phyloP scores from a whole-genome alignment of 2,329 filamentous ascomycete species.

The Mycosphaerella sp. region DNA sequence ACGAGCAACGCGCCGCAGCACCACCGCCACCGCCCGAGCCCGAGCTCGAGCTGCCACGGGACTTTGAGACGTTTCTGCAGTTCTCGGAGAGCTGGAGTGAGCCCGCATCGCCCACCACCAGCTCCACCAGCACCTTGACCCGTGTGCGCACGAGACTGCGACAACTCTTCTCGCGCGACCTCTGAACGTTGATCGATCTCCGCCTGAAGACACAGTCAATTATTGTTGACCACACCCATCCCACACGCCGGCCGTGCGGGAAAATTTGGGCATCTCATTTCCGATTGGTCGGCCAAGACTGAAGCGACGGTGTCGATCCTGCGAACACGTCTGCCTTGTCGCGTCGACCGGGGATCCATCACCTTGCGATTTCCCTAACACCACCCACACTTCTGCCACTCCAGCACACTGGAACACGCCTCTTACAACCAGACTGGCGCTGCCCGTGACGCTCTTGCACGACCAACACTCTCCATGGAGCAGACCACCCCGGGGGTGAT shows the following conservation, averaged over 20 bases:
- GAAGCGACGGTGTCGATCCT: too few relatives aligned
- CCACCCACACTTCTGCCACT: too few relatives aligned
- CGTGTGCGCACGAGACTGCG: constrained; percentile 5
- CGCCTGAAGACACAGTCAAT: too few relatives aligned
- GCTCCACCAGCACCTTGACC: constrained; percentile 10
- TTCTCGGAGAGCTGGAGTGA: constrained; percentile 1
- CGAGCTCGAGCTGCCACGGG: not conserved
- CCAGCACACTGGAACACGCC: too few relatives aligned
- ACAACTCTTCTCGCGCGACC: constrained; percentile 4
- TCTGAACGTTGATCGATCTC: not conserved
- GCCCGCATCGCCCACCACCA: constrained; percentile 5
- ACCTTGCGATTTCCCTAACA: too few relatives aligned
- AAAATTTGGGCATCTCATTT: not conserved
- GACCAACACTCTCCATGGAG: not conserved
- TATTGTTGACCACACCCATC: too few relatives aligned
- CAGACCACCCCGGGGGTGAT: not conserved
- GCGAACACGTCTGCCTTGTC: too few relatives aligned
- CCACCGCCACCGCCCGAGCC: not conserved
- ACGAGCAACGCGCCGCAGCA: constrained; percentile 2
- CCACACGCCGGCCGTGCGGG: not conserved
- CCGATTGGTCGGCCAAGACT: too few relatives aligned
- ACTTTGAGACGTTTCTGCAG: constrained; percentile 7
- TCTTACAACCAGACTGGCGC: too few relatives aligned
- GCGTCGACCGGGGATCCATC: too few relatives aligned
- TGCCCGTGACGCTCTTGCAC: not conserved